A percentile compares a stretch with the other conserved stretches of the same genome.
These are phyloP conservation scores for Sporodiniella umbellata DNA, from an alignment of 371 early-diverging fungal species.

Conservation along the genomic window DNA sequence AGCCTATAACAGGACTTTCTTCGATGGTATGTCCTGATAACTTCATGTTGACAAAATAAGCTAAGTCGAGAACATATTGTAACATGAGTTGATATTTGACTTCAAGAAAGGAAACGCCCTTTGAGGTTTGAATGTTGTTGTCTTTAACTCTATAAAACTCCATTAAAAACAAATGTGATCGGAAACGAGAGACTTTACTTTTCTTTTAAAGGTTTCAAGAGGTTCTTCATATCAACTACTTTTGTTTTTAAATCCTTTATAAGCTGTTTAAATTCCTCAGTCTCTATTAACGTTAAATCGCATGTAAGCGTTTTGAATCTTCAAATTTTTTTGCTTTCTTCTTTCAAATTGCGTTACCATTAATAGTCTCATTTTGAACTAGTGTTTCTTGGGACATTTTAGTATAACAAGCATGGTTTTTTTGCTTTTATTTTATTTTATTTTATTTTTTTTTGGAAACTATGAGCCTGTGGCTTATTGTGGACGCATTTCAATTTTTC, in stretches of 20 bases:
- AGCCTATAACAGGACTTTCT: conserved; percentile 62
- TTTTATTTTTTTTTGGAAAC: not conserved
- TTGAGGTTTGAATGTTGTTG: conserved; percentile 65
- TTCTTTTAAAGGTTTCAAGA: conserved; percentile 51
- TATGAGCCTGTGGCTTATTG: conserved; percentile 2
- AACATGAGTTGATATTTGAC: conserved; percentile 84
- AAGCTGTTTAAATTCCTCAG: conserved; percentile 38
- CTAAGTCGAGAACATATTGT: conserved; percentile 82
- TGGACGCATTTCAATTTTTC: not conserved
- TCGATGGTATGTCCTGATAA: conserved; percentile 67
- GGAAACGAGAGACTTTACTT: no score
- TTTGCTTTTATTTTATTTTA: no score
- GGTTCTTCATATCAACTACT: conserved; percentile 50
- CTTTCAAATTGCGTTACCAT: not conserved
- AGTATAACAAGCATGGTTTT: conserved; percentile 14
- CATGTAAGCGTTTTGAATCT: no score
- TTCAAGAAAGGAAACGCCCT: conserved; percentile 83
- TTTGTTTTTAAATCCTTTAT: conserved; percentile 51
- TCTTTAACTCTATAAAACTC: conserved; percentile 42
- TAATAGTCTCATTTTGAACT: not conserved
- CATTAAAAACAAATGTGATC: no score
- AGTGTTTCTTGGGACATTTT: not conserved
- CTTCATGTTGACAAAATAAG: conserved; percentile 73
- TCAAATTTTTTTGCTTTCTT: no score
- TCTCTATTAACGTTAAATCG: conserved; percentile 2